Evolutionary conservation across 306 rosid genomes (phyloP).

Genomic region (Canavalia gladiata): DNA sequence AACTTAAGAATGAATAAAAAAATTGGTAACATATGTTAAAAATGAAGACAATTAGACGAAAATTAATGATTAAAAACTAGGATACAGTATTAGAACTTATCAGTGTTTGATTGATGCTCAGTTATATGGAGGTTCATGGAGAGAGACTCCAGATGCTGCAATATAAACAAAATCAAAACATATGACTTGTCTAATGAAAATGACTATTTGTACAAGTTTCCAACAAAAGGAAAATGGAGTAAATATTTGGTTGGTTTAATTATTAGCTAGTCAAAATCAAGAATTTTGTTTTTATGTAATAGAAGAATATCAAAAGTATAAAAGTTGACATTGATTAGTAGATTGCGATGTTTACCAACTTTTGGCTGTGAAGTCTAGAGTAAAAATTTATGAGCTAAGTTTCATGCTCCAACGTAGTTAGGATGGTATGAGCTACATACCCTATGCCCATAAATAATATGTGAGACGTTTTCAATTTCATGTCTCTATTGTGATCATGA

Average conservation of each 20-base stretch:
- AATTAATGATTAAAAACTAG: no score
- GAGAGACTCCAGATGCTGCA: neutral
- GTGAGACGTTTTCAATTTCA: slow-evolving; percentile 4
- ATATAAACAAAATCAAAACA: no score
- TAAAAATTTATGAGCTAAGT: neutral
- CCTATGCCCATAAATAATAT: neutral
- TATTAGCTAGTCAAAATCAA: neutral
- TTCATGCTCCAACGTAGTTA: neutral
- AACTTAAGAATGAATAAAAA: no score
- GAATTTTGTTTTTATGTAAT: neutral
- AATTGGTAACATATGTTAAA: no score
- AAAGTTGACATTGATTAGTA: slow-evolving; percentile 40
- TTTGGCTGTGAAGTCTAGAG: slow-evolving; percentile 31
- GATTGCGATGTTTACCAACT: slow-evolving; percentile 51
- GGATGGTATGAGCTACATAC: slow-evolving; percentile 28
- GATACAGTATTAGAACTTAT: slow-evolving; percentile 7
- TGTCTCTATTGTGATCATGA: slow-evolving; percentile 41
- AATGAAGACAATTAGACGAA: no score
- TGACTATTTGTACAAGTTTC: no score
- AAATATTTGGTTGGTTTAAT: slow-evolving; percentile 42
- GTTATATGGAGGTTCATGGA: slow-evolving; percentile 5
- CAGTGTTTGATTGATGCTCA: slow-evolving; percentile 4
- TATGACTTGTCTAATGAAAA: no score
- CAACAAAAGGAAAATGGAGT: neutral
- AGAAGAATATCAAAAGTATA: slow-evolving; percentile 1